Base-by-base conservation (phyloP, 1,284 basidiomycete genomes). In the Volvariella surrecta region DNA sequence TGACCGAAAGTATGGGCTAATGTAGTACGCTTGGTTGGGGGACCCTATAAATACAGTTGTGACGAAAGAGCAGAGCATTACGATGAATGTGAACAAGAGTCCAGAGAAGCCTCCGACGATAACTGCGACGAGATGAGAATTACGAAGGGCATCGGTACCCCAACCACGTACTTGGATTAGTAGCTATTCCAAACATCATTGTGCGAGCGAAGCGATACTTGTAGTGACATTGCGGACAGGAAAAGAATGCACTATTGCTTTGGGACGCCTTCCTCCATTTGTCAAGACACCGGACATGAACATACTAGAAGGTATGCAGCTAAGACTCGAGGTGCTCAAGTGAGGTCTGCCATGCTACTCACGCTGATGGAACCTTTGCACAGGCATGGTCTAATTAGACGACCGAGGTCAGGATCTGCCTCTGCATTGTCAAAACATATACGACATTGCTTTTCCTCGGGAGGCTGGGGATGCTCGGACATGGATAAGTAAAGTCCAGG, bases 291-390 rank as follows among this genome's bases (percentile, higher is more conserved):
- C 76, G 74, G 43, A 88, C 70, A 61, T 89, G 85, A 31, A 88
- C 82, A 57, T 79, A 79, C 79, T 87, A 54, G 42, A 31, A 19
- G 40, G 30, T 46, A 18, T 30, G 42, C 45, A 39, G 40, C 31
- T 45, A 28, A 45, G 47, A 39, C 16, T 40, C 42, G n/a, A 39
- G 37, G 13, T 31, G 31, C 40, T 18, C 32, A 6, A 11, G 6
- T 28, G 32, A 31, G 17, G 32, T 31, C 35, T 32, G 32, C 46
- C 21, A 44, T 40, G 30, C 48, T 40, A 66, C 81, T 58, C 60
- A 87, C 84, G 50, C 77, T 82, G 43, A 89, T 86, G n/a, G 81
- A 79, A 21, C 86, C 86, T 49, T 73, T 79, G 62, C 85, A 89
- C 1, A 81, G 70, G 59, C 86, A 89, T 4, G 86, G 85, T 30